Percentiles rank a stretch among this genome's conserved stretches.
phyloP scores from a whole-genome alignment of 805 yeast genomes.

The Kluyveromyces aestuarii region DNA sequence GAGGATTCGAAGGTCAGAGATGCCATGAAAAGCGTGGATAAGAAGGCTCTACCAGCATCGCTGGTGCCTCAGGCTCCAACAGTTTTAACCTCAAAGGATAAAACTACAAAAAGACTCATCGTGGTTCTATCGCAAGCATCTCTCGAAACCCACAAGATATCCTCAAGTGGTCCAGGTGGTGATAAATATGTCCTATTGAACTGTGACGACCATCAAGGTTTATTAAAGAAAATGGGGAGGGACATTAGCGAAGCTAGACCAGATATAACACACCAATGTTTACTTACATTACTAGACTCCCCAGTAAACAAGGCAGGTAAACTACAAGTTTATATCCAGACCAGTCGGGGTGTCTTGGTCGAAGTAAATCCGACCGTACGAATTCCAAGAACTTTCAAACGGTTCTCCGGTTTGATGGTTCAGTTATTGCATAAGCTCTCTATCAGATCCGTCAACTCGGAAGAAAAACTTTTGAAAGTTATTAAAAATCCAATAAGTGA shows the following conservation, averaged over 20 bases:
- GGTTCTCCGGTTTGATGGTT: constrained; percentile 97
- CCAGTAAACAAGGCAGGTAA: constrained; percentile 97
- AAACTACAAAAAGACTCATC: constrained; percentile 73
- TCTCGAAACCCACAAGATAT: constrained; percentile 86
- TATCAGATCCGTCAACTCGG: constrained; percentile 89
- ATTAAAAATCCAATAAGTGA: constrained; percentile 96
- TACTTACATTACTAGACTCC: constrained; percentile 88
- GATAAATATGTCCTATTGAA: constrained; percentile 90
- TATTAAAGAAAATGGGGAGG: constrained; percentile 89
- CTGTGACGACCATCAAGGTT: constrained; percentile 97
- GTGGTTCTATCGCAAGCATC: constrained; percentile 97
- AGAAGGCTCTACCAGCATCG: constrained; percentile 49
- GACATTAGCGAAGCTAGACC: constrained; percentile 98
- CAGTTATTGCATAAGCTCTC: constrained; percentile 88
- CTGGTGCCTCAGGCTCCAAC: constrained; percentile 83
- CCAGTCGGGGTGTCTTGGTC: constrained; percentile 87
- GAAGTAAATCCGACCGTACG: constrained; percentile 96
- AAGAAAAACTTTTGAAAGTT: constrained; percentile 86
- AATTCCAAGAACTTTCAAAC: constrained; percentile 95
- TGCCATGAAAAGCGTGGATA: constrained; percentile 29
- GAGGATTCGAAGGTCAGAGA: constrained; percentile 41
- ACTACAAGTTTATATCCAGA: constrained; percentile 91
- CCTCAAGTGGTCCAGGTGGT: constrained; percentile 67
- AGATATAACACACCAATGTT: constrained; percentile 98
- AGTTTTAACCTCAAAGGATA: constrained; percentile 75